A percentile compares a stretch with the other conserved stretches of the same genome.
Conservation (phyloP, 495 filamentous ascomycete genomes). For the Opeltia flavorubescens region DNA sequence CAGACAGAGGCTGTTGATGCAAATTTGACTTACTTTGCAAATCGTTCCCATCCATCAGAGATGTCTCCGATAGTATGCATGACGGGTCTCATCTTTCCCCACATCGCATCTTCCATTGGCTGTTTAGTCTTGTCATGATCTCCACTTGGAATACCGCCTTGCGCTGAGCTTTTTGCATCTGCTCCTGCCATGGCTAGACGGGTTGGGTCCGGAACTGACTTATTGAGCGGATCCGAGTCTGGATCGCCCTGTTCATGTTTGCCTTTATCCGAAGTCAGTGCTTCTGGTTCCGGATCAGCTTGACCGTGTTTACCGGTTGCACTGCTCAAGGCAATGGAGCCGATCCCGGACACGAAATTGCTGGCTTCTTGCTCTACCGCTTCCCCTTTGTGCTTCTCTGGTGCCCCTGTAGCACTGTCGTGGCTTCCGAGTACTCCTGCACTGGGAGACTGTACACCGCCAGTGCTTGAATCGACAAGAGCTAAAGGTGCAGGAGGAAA, state of each 20-base stretch:
- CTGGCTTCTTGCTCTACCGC: constrained; percentile 75
- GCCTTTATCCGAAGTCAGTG: constrained; percentile 58
- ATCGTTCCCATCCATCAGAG: constrained; percentile 65
- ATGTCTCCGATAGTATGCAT: constrained; percentile 67
- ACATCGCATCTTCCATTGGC: constrained; percentile 67
- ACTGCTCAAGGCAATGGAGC: constrained; percentile 58
- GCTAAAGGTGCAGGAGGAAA: constrained; percentile 66
- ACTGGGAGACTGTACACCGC: constrained; percentile 53
- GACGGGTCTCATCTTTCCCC: constrained; percentile 55
- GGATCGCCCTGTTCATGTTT: constrained; percentile 48
- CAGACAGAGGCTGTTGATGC: background rate
- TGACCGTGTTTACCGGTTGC: constrained; percentile 60
- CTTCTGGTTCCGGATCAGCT: constrained; percentile 27
- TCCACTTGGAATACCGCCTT: constrained; percentile 26
- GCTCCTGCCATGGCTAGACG: constrained; percentile 37
- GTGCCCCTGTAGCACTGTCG: constrained; percentile 67
- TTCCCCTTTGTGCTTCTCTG: constrained; percentile 75
- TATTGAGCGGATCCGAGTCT: constrained; percentile 25
- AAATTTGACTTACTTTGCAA: constrained; percentile 50
- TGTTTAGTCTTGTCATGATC: constrained; percentile 72
- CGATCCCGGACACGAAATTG: constrained; percentile 66
- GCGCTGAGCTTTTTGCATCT: constrained; percentile 42
- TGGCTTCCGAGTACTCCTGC: constrained; percentile 60
- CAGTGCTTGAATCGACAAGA: constrained; percentile 45
- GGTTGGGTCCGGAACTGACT: constrained; percentile 46